Evolutionary conservation across 2,329 filamentous ascomycete species (phyloP).

Genomic region (Emergomyces orientalis): DNA sequence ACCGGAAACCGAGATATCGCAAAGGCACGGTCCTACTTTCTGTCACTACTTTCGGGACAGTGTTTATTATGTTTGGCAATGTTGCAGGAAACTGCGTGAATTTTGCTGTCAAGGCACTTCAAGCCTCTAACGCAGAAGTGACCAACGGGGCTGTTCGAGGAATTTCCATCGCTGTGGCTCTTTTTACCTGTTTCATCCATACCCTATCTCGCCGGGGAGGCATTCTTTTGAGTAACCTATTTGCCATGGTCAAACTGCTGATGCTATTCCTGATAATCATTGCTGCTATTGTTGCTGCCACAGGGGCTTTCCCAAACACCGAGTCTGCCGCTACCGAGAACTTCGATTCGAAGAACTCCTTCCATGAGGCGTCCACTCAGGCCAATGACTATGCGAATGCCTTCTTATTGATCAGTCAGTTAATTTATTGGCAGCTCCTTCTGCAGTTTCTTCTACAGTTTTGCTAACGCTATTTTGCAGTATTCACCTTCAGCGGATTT

Average conservation of each 20-base stretch:
- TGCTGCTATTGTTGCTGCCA: slow-evolving; percentile 24
- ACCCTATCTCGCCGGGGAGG: slow-evolving; percentile 41
- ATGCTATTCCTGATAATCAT: slow-evolving; percentile 41
- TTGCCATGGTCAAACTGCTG: slow-evolving; percentile 43
- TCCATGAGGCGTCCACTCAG: neutral
- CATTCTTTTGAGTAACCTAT: slow-evolving; percentile 43
- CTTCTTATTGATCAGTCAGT: slow-evolving; percentile 16
- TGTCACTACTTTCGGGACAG: slow-evolving; percentile 19
- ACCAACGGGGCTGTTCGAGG: slow-evolving; percentile 34
- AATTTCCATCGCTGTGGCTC: slow-evolving; percentile 40
- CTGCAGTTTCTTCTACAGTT: neutral
- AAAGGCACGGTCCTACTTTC: slow-evolving; percentile 8
- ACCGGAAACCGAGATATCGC: slow-evolving; percentile 10
- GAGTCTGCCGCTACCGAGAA: slow-evolving; percentile 21
- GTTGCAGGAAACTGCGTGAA: slow-evolving; percentile 33
- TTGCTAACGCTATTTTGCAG: slow-evolving; percentile 11
- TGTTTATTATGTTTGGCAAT: slow-evolving; percentile 21
- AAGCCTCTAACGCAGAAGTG: slow-evolving; percentile 27
- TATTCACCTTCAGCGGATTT: slow-evolving; percentile 34
- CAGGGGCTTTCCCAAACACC: slow-evolving; percentile 17
- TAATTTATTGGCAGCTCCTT: neutral
- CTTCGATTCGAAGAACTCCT: slow-evolving; percentile 16
- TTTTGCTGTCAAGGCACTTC: slow-evolving; percentile 35
- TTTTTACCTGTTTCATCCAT: slow-evolving; percentile 42
- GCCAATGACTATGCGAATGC: slow-evolving; percentile 11